A percentile compares a stretch with the other conserved stretches of the same genome.
Conservation (phyloP, 352 stramenopile species). For the Phytopythium oedochilum region DNA sequence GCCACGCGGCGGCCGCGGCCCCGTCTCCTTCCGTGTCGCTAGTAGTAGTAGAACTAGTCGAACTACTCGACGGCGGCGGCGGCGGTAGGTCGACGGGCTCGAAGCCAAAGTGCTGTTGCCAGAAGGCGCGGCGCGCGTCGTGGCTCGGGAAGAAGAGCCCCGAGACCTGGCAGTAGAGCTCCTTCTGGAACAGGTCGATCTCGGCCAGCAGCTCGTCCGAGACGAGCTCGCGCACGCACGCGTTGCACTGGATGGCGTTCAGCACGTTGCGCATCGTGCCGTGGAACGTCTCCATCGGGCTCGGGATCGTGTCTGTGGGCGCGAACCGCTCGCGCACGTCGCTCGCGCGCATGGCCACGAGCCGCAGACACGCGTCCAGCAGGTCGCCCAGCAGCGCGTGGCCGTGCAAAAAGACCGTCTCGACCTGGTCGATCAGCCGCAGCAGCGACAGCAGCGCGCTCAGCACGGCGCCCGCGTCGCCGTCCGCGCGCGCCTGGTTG, state of each 20-base stretch:
- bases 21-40: too few species aligned
- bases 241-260: slow-evolving; percentile 60
- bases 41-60: too few species aligned
- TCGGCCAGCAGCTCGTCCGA: slow-evolving; percentile 44
- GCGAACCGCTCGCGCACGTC: slow-evolving; percentile 36
- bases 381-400: slow-evolving; percentile 59
- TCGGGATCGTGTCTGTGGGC: slow-evolving; percentile 57
- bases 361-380: slow-evolving; percentile 41
- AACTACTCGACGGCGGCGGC: background rate
- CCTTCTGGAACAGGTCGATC: slow-evolving; percentile 52
- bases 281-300: slow-evolving; percentile 71
- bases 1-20: slow-evolving; percentile 23
- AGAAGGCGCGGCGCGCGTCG: slow-evolving; percentile 42
- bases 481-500: slow-evolving; percentile 38
- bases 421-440: slow-evolving; percentile 67
- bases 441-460: slow-evolving; percentile 60
- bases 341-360: slow-evolving; percentile 36
- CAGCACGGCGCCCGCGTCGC: slow-evolving; percentile 51
- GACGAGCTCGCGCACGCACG: slow-evolving; percentile 61
- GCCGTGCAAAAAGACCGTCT: slow-evolving; percentile 69
- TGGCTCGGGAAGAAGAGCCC: slow-evolving; percentile 61
- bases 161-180: slow-evolving; percentile 72
- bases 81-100: slow-evolving; percentile 26
- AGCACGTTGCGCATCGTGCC: slow-evolving; percentile 69
- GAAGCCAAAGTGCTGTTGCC: slow-evolving; percentile 64